These are phyloP conservation scores for Vigna unguiculata DNA, from an alignment of 306 rosid genomes.

Conservation along the genomic window DNA sequence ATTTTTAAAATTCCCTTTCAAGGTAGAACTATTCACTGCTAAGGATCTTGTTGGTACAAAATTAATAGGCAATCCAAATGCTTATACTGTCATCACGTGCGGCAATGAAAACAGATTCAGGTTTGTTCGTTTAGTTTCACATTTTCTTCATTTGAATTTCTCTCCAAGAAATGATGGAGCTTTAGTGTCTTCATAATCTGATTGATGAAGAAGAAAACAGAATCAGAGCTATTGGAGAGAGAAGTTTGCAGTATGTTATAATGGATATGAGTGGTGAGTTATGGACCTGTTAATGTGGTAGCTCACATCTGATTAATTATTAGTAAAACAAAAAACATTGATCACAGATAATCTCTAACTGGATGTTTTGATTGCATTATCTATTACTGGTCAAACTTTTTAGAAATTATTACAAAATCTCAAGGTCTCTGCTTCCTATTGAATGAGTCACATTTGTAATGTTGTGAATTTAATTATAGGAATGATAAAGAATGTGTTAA, in stretches of 20 bases:
- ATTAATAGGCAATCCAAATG: constrained; percentile 89
- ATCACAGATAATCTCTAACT: too few species aligned
- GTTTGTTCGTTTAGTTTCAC: constrained; percentile 44
- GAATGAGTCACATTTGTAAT: too few species aligned
- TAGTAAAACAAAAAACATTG: too few species aligned
- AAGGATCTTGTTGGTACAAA: constrained; percentile 90
- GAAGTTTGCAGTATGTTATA: constrained; percentile 75
- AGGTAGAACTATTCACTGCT: constrained; percentile 95
- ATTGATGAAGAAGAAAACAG: constrained; percentile 93
- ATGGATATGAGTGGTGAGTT: constrained; percentile 80
- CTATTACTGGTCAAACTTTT: too few species aligned
- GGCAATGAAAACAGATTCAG: constrained; percentile 91
- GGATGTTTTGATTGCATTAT: too few species aligned
- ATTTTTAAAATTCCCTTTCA: constrained; percentile 44
- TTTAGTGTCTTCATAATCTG: too few species aligned
- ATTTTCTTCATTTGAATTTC: neutral
- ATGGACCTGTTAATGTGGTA: neutral
- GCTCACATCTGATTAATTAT: neutral
- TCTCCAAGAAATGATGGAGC: neutral
- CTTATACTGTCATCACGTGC: constrained; percentile 89
- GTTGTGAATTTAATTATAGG: too few species aligned
- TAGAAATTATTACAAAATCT: too few species aligned
- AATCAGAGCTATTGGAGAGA: constrained; percentile 66
- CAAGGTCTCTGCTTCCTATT: too few species aligned
- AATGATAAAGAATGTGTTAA: too few species aligned